These are phyloP conservation scores for Hypoxylon sp. DNA, from an alignment of 2,329 filamentous ascomycete species.

Conservation along the genomic window DNA sequence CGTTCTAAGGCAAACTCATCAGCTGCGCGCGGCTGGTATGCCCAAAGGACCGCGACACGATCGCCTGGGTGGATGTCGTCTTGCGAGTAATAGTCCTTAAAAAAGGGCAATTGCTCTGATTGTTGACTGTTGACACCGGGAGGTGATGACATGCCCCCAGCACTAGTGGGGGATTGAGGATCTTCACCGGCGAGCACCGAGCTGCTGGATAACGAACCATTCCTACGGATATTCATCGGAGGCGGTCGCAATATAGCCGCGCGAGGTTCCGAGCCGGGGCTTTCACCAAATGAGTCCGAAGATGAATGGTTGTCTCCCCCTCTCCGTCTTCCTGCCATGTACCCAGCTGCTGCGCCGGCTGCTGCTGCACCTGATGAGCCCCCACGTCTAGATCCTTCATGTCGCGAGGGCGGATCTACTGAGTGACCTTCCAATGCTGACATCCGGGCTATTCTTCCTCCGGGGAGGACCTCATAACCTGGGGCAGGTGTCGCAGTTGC, in stretches of 20 bases:
- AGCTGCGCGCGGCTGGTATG: constrained; percentile 92
- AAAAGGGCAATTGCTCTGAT: constrained; percentile 94
- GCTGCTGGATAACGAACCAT: constrained; percentile 90
- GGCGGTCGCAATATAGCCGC: constrained; percentile 71
- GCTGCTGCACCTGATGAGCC: constrained; percentile 63
- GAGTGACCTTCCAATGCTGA: constrained; percentile 87
- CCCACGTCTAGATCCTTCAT: constrained; percentile 65
- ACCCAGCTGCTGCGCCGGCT: constrained; percentile 65
- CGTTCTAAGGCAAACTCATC: constrained; percentile 95
- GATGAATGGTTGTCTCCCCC: constrained; percentile 72
- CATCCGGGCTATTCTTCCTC: constrained; percentile 94
- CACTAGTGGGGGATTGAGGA: constrained; percentile 80
- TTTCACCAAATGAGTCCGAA: constrained; percentile 80
- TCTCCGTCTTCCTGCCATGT: constrained; percentile 62
- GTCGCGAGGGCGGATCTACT: constrained; percentile 71
- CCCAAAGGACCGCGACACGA: constrained; percentile 92
- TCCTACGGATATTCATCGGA: constrained; percentile 74
- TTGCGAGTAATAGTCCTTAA: constrained; percentile 98
- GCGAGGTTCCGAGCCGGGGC: constrained; percentile 77
- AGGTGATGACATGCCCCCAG: constrained; percentile 84
- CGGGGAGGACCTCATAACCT: constrained; percentile 83
- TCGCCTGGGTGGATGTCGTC: constrained; percentile 96
- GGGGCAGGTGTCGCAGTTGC: constrained; percentile 55
- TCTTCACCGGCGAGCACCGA: constrained; percentile 81
- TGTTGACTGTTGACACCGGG: constrained; percentile 88